Percentiles rank a stretch among this genome's conserved stretches.
Conservation (phyloP, 140 eudicot species). For the Oenanthe javanica region DNA sequence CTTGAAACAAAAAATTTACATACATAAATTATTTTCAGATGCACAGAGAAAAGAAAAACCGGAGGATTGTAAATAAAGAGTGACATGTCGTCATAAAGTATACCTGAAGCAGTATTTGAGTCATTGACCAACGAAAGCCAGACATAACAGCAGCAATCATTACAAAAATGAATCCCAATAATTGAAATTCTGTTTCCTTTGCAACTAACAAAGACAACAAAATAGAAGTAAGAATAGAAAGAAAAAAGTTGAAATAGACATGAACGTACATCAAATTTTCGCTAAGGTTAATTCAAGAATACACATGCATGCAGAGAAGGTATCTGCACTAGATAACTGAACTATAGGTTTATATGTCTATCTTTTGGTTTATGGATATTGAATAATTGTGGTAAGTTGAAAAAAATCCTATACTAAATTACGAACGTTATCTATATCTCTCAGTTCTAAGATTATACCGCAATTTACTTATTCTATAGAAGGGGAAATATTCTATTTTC, state of each 20-base stretch:
- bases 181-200: slow-evolving; percentile 85
- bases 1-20: slow-evolving; percentile 15
- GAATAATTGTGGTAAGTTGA: not conserved
- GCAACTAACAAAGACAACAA: slow-evolving; percentile 47
- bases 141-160: slow-evolving; percentile 99
- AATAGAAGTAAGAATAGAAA: too few species aligned
- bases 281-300: not conserved
- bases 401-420: not conserved
- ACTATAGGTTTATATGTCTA: not conserved
- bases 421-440: not conserved
- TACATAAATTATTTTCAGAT: not conserved
- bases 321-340: not conserved
- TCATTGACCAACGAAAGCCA: slow-evolving; percentile 98
- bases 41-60: not conserved
- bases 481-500: not conserved
- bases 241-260: not conserved
- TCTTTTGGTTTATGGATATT: not conserved
- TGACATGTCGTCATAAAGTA: not conserved
- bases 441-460: not conserved
- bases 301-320: not conserved
- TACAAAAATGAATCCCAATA: slow-evolving; percentile 91
- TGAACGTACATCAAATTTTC: not conserved
- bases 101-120: slow-evolving; percentile 99
- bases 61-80: not conserved
- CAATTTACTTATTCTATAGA: not conserved